phyloP scores from a whole-genome alignment of 805 yeast genomes.

The Wickerhamiella musiphila region DNA sequence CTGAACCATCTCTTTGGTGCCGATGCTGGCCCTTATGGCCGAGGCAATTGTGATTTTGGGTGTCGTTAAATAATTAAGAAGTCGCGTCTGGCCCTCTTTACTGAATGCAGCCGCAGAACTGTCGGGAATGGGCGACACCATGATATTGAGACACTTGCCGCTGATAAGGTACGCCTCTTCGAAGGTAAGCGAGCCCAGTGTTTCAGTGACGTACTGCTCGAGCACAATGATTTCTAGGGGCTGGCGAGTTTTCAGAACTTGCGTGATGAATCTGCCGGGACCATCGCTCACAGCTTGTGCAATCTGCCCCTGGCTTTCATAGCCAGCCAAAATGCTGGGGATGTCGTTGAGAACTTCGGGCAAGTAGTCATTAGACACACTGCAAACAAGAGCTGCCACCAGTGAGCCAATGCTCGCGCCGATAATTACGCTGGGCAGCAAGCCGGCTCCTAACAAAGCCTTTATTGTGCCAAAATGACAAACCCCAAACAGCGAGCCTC shows the following conservation, averaged over 20 bases:
- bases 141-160: constrained; percentile 63
- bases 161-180: constrained; percentile 80
- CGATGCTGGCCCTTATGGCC: constrained; percentile 56
- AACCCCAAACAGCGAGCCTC: constrained; percentile 86
- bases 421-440: constrained; percentile 70
- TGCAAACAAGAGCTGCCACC: constrained; percentile 72
- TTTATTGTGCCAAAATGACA: constrained; percentile 88
- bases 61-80: constrained; percentile 70
- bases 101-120: constrained; percentile 1
- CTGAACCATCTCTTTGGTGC: constrained; percentile 37
- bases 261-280: too few species aligned
- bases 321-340: constrained; percentile 13
- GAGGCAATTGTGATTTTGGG: constrained; percentile 76
- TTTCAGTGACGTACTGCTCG: constrained; percentile 55
- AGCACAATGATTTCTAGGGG: constrained; percentile 73
- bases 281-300: constrained; percentile 44
- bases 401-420: constrained; percentile 93
- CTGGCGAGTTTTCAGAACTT: constrained; percentile 63
- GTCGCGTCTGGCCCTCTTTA: constrained; percentile 24
- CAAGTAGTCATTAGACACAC: constrained; percentile 50
- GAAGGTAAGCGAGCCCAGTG: constrained; percentile 72
- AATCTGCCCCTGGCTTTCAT: constrained; percentile 11
- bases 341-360: constrained; percentile 23
- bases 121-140: constrained; percentile 63
- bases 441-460: constrained; percentile 54